A percentile compares a stretch with the other conserved stretches of the same genome.
These are phyloP conservation scores for Metarhizium brunneum DNA, from an alignment of 2,329 filamentous ascomycete genomes.

Conservation along the genomic window DNA sequence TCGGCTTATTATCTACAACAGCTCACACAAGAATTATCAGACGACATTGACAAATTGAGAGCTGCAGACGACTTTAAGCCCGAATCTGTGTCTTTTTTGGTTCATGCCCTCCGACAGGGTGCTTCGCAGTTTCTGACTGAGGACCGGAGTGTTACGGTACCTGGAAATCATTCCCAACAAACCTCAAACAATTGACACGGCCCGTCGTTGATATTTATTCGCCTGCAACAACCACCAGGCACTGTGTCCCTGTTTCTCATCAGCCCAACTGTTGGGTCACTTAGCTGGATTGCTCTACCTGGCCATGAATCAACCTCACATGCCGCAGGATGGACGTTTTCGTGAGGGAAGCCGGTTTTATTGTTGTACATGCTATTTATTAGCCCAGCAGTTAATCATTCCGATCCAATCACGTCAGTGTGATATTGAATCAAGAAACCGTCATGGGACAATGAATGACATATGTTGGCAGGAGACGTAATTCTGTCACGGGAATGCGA, in stretches of 20 bases:
- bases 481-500: background rate
- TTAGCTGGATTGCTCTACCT: no score
- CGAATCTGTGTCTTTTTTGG: conserved; percentile 54
- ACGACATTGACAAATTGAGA: conserved; percentile 65
- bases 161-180: background rate
- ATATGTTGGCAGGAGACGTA: background rate
- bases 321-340: no score
- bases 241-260: no score
- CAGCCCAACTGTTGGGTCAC: no score
- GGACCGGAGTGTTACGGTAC: conserved; percentile 22
- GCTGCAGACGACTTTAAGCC: conserved; percentile 60
- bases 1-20: conserved; percentile 60
- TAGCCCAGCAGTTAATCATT: no score
- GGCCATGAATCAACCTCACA: no score
- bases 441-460: background rate
- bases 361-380: no score
- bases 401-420: no score
- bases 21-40: conserved; percentile 59
- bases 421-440: no score
- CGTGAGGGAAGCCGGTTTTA: no score
- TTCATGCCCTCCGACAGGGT: conserved; percentile 61
- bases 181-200: background rate
- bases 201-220: no score
- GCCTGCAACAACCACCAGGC: no score
- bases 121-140: conserved; percentile 45